Base-by-base conservation (phyloP, 306 rosid species). In the Rosa chinensis region DNA sequence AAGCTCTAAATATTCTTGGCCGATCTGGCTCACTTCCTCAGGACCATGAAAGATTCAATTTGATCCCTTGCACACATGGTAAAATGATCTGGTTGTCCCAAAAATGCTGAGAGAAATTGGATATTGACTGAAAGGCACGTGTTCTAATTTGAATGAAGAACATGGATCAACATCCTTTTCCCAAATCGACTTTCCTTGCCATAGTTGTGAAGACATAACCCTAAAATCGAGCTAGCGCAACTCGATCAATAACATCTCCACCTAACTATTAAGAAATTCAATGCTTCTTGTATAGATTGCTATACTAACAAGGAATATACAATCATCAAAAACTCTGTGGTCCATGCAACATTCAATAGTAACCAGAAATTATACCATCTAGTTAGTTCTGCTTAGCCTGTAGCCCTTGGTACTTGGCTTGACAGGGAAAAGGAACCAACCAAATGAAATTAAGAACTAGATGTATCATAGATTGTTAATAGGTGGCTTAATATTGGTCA, bases 311-410 rank as follows among this genome's bases (percentile, higher is more conserved):
- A 44, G 64, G 43, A 40, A 66, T 42, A 23, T 3, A 49, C 39
- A 39, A 21, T 17, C 11, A 66, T 28, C 21, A 7, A 14, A 18
- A 16, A 21, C 69, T 49, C 21, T 23, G 85, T 78, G 82, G 82
- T 78, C 82, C 82, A 82, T 12, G 21, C 28, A 45, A 72, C 45
- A 63, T 44, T 32, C 71, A 25, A 9, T 55, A 53, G 12, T 10
- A 72, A 72, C 55, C 35, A n/a, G 63, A 79, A 48, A 53, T 63
- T 72, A 66, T 66, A 66, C 40, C 21, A 16, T 64, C 43, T 32
- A 47, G 43, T 37, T 6, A 35, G 18, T 50, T 40, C 66, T 50
- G 63, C 45, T 10, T 40, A 20, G 28, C 28, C 37, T n/a, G 10
- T 9, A 10, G 32, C 32, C 20, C 2, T 45, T 21, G 49, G 55